These are phyloP conservation scores for Calvatia gigantea DNA, from an alignment of 768 basidiomycete genomes.

Conservation along the genomic window DNA sequence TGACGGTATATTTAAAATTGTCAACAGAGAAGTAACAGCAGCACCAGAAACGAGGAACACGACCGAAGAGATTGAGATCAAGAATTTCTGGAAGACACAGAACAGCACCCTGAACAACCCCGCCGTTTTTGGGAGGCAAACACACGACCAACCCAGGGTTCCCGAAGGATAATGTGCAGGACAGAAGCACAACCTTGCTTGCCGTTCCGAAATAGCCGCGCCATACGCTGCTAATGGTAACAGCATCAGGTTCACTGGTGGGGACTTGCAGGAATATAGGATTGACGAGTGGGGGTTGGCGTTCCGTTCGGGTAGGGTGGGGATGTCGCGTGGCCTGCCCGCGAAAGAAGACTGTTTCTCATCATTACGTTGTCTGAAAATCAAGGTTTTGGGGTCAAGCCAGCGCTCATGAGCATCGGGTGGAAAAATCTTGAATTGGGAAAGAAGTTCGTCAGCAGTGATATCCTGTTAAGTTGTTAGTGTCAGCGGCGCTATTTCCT, in stretches of 20 bases:
- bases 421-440: too few species aligned
- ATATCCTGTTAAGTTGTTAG: not conserved
- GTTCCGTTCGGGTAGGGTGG: not conserved
- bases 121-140: too few species aligned
- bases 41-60: not conserved
- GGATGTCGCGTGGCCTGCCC: not conserved
- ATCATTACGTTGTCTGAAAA: not conserved
- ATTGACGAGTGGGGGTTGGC: not conserved
- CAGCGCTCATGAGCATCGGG: not conserved
- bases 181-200: not conserved
- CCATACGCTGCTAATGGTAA: not conserved
- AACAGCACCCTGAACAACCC: not conserved
- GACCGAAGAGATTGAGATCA: not conserved
- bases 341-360: not conserved
- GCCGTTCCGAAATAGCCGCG: not conserved
- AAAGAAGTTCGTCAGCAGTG: not conserved
- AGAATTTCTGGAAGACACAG: not conserved
- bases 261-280: not conserved
- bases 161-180: constrained; percentile 6
- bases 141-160: not conserved
- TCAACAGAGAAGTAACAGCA: not conserved
- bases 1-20: not conserved
- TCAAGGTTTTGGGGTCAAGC: not conserved
- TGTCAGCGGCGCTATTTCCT: too few species aligned
- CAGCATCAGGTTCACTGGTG: not conserved